These are phyloP conservation scores for Gaeumannomyces sp. DNA, from an alignment of 2,329 filamentous ascomycete genomes.

Conservation along the genomic window DNA sequence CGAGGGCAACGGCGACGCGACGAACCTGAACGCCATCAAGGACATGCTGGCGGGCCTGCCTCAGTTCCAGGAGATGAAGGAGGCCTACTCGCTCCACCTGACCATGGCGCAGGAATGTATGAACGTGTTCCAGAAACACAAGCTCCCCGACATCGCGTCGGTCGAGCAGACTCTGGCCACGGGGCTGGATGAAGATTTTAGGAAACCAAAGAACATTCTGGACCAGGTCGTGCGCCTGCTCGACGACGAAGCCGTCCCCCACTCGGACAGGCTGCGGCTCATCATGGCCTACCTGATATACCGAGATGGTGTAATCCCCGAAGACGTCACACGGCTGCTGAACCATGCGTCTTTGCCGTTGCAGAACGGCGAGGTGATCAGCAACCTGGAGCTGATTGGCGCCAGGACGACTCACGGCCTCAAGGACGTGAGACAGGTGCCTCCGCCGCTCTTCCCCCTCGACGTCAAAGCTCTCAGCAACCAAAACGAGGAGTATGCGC, in stretches of 20 bases:
- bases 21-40: slow-evolving; percentile 83
- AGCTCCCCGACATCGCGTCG: slow-evolving; percentile 78
- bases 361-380: slow-evolving; percentile 64
- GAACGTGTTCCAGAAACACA: slow-evolving; percentile 81
- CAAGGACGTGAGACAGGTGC: slow-evolving; percentile 67
- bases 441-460: slow-evolving; percentile 63
- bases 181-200: slow-evolving; percentile 85
- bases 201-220: slow-evolving; percentile 82
- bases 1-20: slow-evolving; percentile 53
- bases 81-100: slow-evolving; percentile 87
- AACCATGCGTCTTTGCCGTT: slow-evolving; percentile 74
- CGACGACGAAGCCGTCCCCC: slow-evolving; percentile 70
- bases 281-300: slow-evolving; percentile 83
- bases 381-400: slow-evolving; percentile 77
- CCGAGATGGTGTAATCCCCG: slow-evolving; percentile 73
- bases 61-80: slow-evolving; percentile 93
- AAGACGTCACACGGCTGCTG: slow-evolving; percentile 79
- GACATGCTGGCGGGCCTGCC: slow-evolving; percentile 95
- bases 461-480: slow-evolving; percentile 41
- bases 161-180: slow-evolving; percentile 89
- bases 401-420: slow-evolving; percentile 61
- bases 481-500: slow-evolving; percentile 63
- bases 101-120: slow-evolving; percentile 98
- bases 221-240: slow-evolving; percentile 82
- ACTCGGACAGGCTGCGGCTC: slow-evolving; percentile 73